These are phyloP conservation scores for Microdochium nivale DNA, from an alignment of 2,329 filamentous ascomycete species.

Conservation along the genomic window DNA sequence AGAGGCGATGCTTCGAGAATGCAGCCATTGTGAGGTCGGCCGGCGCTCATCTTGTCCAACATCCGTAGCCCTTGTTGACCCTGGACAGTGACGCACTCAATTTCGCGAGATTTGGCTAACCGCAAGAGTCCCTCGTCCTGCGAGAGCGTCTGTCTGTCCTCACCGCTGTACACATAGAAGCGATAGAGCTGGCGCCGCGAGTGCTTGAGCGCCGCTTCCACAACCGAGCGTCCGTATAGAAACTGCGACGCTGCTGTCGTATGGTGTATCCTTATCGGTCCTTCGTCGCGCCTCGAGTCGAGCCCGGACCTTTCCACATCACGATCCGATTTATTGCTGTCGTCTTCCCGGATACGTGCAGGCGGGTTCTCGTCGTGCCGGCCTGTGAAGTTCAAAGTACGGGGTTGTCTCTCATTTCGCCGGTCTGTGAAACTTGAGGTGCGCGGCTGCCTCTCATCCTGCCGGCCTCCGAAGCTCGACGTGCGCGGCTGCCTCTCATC, in stretches of 20 bases:
- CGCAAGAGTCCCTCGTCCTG: slow-evolving; percentile 33
- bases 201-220: slow-evolving; percentile 65
- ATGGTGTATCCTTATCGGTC: slow-evolving; percentile 35
- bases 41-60: slow-evolving; percentile 75
- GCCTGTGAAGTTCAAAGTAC: not conserved
- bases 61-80: slow-evolving; percentile 51
- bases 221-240: slow-evolving; percentile 75
- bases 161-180: slow-evolving; percentile 65
- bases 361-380: not conserved
- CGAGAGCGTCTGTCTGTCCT: slow-evolving; percentile 40
- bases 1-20: slow-evolving; percentile 81
- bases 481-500: not conserved
- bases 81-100: slow-evolving; percentile 50
- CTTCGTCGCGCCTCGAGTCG: slow-evolving; percentile 9
- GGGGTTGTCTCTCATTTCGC: not conserved
- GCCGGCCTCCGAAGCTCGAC: no score
- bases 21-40: slow-evolving; percentile 82
- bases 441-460: no score
- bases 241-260: slow-evolving; percentile 87
- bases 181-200: slow-evolving; percentile 69
- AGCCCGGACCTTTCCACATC: not conserved
- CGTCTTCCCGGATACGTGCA: not conserved
- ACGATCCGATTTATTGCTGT: no score
- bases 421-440: not conserved
- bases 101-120: slow-evolving; percentile 36